Base-by-base conservation (phyloP, 352 stramenopile genomes). In the Aphanomyces cochlioides region DNA sequence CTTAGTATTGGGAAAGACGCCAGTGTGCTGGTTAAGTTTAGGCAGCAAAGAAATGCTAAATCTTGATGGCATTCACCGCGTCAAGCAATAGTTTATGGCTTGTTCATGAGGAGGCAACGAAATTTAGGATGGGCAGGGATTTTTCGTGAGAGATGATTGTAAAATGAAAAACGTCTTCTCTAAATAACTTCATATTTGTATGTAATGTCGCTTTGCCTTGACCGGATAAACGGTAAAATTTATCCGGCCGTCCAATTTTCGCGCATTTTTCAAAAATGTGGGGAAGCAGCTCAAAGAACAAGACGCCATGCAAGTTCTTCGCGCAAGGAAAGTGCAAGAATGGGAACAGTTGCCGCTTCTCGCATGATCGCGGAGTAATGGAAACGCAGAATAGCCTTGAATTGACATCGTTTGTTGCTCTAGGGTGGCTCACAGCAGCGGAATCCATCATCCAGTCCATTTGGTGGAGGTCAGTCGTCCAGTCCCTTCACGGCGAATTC, bases 301-400 rank as follows among this genome's bases (percentile, higher is more conserved):
- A 63, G 56, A 12, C 13, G 5, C 63, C 63, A 43, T 69, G 63
- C 50, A 50, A 47, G 13, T 69, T 69, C 63, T 69, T 38, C 41
- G 15, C 40, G 34, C 63, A 60, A 43, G 63, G 63, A n/a, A 69
- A 34, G 13, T 69, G 63, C 45, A 41, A 47, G 17, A 69, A 69
- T 37, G 63, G 63, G 13, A 69, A 69, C 38, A 69, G 43, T 39
- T 69, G 63, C 50, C 63, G 63, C 40, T 69, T 69, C 34, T 65
- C 63, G 15, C 63, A 69, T 28, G 63, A 69, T 37, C 56, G 12
- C 17, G 37, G 36, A 21, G 40, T 67, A 19, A 15, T 15, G 7
- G 17, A 61, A 10, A 13, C 43, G 28, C 28, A 28, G 21, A 43
- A 28, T 4, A 5, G 8, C 4, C 15, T 7, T 4, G 36, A 10